Evolutionary conservation across 2,329 filamentous ascomycete species (phyloP), one percentile per base, ranked within the genome.

Genomic region (Torrubiellomyces zombiae): DNA sequence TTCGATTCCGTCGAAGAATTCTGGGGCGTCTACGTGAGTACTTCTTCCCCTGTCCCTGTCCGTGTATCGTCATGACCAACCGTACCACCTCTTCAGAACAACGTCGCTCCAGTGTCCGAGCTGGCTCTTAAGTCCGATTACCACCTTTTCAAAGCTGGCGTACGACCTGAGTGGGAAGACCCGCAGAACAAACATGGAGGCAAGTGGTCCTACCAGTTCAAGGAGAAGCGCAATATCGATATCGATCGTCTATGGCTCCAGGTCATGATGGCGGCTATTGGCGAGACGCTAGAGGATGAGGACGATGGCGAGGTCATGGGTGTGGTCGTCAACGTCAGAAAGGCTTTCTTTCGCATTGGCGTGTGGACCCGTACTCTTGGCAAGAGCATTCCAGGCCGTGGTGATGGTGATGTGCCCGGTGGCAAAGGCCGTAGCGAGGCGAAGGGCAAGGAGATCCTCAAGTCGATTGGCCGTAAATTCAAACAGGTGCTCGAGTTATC

Each of bases 1-100:
- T 95, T 98, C 46, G 82, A 93, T 59, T 93, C 85, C 3, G 89
- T 98, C 14, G 89, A 98, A 59, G 91, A 98, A 55, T 98, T 98
- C 58, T 98, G 89, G 89, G 89, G 89, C 31, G 81, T 98, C 50
- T 95, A 95, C 56, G 91, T 98, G 67, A 51, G 85, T 63, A 9
- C 11, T 7, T 9, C 8, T 20, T 19, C 14, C 13, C 6, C 21
- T 9, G 11, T 6, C 5, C 16, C 25, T 30, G 30, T 29, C 32
- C 23, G 26, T 31, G 15, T n/a, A 24, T 11, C 22, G 6, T 9
- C 24, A 11, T 6, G 5, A 3, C 6, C 7, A 10, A 9, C 9
- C 11, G 20, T 5, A 30, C 17, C 16, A 24, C 15, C 25, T 27
- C 25, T 18, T 40, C 30, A 98, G 91, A 98, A 98, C 68, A 98